phyloP scores from a whole-genome alignment of 352 stramenopile genomes.

The Pythium rhizo-oryzae region DNA sequence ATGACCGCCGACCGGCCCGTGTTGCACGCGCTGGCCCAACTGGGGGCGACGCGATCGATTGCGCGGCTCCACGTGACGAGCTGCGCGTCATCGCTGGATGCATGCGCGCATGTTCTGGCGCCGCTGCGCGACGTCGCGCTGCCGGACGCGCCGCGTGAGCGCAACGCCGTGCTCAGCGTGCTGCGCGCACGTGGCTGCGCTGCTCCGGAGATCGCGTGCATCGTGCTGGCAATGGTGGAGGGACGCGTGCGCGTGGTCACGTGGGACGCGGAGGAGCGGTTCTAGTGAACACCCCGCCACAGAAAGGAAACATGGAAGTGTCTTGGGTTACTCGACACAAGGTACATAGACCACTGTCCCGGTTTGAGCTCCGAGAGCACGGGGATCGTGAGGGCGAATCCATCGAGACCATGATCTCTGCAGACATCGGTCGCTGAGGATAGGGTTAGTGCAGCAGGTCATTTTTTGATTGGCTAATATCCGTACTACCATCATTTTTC shows the following conservation, averaged over 20 bases:
- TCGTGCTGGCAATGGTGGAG: not conserved
- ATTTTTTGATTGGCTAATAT: too few relatives aligned
- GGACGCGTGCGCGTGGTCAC: not conserved
- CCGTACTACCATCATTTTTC: too few relatives aligned
- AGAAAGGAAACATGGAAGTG: too few relatives aligned
- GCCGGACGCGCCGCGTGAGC: not conserved
- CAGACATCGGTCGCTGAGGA: too few relatives aligned
- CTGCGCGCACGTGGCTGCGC: not conserved
- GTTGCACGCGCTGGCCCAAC: not conserved
- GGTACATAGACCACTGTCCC: too few relatives aligned
- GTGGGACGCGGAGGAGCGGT: not conserved
- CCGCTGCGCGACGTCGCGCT: not conserved
- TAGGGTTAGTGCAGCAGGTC: too few relatives aligned
- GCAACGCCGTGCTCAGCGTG: not conserved
- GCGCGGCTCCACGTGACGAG: constrained; percentile 1
- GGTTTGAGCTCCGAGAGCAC: too few relatives aligned
- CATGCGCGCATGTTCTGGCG: not conserved
- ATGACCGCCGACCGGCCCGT: not conserved
- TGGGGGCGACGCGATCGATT: not conserved
- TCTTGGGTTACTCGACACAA: too few relatives aligned
- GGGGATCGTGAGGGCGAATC: too few relatives aligned
- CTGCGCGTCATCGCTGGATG: not conserved
- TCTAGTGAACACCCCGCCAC: too few relatives aligned
- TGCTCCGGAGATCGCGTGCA: not conserved
- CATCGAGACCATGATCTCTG: too few relatives aligned